Evolutionary conservation across 2,329 filamentous ascomycete genomes (phyloP), one percentile per base, ranked within the genome.

Genomic region (Pestalotiopsis sp.): DNA sequence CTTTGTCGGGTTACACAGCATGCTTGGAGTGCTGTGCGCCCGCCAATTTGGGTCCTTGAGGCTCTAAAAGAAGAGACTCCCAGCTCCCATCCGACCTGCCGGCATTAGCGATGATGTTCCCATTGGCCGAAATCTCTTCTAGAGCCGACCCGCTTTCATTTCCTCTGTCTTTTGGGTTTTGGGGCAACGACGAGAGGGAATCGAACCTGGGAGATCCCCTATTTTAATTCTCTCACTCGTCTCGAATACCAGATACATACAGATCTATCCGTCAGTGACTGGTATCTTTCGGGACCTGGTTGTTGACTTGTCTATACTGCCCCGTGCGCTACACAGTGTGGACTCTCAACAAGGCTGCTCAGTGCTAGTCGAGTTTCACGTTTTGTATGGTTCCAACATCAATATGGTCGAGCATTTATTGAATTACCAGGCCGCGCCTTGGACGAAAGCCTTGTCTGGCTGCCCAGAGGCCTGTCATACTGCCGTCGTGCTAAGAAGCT

Each of bases 41-140:
- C 17, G 45, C 17, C 45, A 52, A 52, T 39, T 65, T 25, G 41
- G 27, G 62, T n/a, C 14, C 36, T 23, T 45, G 23, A n/a, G 41
- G 23, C 23, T 20, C 31, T n/a, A n/a, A 7, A 49, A 56, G 38
- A 36, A 17, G n/a, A 45, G 20, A 49, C n/a, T 31, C 13, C 17
- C 36, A 23, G 27, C 57, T 45, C 14, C 45, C 6, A 17, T 57
- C 63, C 63, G 61, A 64, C 23, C 52, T 66, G 63, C 63, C 65
- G 52, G 71, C 72, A 71, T 71, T 72, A 38, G 36, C 36, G 56
- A n/a, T 23, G 17, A 23, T 6, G n/a, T 61, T 31, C 31, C 41
- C 17, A 67, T 59, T 67, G 65, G 65, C 41, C 56, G 31, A 61
- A 67, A 67, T 49, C 9, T 61, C 61, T 67, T 67, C 57, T 27